phyloP scores from a whole-genome alignment of 805 yeast genomes.

The Saturnispora serradocipensis region DNA sequence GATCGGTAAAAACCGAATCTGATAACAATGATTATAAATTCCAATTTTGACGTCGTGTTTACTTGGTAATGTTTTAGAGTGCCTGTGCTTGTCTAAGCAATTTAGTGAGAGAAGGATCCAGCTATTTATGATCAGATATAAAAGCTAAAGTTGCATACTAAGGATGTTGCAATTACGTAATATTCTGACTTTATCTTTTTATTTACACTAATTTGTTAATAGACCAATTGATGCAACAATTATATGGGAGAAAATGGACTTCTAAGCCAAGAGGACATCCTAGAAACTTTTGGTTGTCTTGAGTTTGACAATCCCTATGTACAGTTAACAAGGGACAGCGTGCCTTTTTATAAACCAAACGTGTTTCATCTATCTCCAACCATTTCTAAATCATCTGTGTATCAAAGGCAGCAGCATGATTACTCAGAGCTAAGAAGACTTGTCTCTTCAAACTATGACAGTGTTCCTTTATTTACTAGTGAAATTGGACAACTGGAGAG shows the following conservation, averaged over 20 bases:
- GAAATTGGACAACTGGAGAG: conserved; percentile 22
- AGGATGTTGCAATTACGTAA: background rate
- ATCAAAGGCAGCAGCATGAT: background rate
- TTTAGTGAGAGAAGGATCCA: no score
- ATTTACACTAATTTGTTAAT: background rate
- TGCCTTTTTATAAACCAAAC: conserved; percentile 28
- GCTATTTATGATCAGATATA: background rate
- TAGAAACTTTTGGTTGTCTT: background rate
- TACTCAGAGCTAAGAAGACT: background rate
- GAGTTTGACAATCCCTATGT: conserved; percentile 20
- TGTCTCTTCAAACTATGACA: background rate
- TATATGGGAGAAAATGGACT: background rate
- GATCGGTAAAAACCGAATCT: conserved; percentile 3
- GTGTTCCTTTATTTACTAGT: conserved; percentile 25
- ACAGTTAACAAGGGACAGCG: conserved; percentile 17
- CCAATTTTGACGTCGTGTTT: background rate
- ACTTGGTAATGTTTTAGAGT: background rate
- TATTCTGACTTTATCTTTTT: background rate
- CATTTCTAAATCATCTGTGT: conserved; percentile 7
- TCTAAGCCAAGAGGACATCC: background rate
- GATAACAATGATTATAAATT: no score
- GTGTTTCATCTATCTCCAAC: conserved; percentile 29
- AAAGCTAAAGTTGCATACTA: background rate
- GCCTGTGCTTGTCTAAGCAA: background rate
- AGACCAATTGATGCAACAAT: background rate